Percentiles rank a stretch among this genome's conserved stretches.
Conservation (phyloP, 768 basidiomycete species). For the Postia placenta region DNA sequence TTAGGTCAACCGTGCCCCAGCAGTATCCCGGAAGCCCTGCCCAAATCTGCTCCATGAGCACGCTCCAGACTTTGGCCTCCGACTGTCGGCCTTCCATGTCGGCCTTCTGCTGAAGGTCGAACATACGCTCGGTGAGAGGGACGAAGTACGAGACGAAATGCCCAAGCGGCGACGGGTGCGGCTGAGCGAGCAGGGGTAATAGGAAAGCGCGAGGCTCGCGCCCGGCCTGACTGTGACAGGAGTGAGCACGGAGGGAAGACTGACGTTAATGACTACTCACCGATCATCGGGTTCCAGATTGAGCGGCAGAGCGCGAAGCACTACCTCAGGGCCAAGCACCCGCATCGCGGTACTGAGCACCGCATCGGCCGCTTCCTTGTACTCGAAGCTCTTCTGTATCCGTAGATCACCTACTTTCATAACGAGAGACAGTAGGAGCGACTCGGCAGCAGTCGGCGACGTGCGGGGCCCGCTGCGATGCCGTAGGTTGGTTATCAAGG, state of each 20-base stretch:
- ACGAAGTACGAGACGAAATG: conserved; percentile 92
- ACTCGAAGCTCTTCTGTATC: conserved; percentile 77
- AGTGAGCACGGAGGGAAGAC: neutral
- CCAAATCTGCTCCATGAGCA: conserved; percentile 93
- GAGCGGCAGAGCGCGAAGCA: conserved; percentile 72
- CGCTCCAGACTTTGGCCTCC: conserved; percentile 94
- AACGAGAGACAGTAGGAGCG: conserved; percentile 63
- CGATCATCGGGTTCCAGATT: conserved; percentile 79
- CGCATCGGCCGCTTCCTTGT: conserved; percentile 81
- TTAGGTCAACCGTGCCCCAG: conserved; percentile 69
- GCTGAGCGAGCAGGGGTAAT: conserved; percentile 77
- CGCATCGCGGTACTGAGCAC: conserved; percentile 78
- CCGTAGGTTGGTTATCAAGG: conserved; percentile 59
- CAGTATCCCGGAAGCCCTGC: conserved; percentile 88
- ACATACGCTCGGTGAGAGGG: conserved; percentile 90
- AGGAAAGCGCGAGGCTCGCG: conserved; percentile 87
- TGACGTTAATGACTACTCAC: too few relatives aligned
- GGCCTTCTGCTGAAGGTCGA: conserved; percentile 77
- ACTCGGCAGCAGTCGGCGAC: conserved; percentile 58
- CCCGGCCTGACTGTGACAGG: conserved; percentile 59
- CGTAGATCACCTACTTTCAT: conserved; percentile 68
- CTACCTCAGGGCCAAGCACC: conserved; percentile 75
- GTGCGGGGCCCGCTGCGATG: conserved; percentile 36
- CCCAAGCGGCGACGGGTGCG: conserved; percentile 71
- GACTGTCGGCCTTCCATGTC: conserved; percentile 66